phyloP scores from a whole-genome alignment of 164 flowering plant genomes.

The Saururus chinensis region DNA sequence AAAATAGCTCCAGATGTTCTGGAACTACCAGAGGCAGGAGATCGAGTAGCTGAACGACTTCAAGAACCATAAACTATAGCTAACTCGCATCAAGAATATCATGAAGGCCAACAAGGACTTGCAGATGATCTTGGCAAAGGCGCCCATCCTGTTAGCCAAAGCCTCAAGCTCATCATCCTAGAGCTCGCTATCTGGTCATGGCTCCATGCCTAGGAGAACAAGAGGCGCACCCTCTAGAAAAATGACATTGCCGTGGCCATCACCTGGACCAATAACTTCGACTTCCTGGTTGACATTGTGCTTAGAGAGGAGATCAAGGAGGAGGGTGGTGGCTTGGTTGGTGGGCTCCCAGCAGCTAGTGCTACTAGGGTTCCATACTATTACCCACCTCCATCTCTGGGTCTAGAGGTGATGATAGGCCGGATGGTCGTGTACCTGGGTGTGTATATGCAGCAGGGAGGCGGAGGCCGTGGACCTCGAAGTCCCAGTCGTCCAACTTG shows the following conservation, averaged over 20 bases:
- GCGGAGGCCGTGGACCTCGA: too few species aligned
- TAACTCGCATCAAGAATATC: constrained; percentile 93
- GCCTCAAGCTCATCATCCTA: constrained; percentile 89
- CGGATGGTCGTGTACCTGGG: constrained; percentile 16
- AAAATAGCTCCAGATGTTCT: constrained; percentile 83
- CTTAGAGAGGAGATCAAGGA: constrained; percentile 81
- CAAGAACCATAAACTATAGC: constrained; percentile 86
- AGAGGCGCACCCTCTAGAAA: constrained; percentile 88
- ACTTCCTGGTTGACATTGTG: constrained; percentile 81
- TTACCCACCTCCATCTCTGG: constrained; percentile 25
- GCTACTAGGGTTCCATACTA: constrained; percentile 29
- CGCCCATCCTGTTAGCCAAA: constrained; percentile 79
- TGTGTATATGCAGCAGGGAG: constrained; percentile 14
- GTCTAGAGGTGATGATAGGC: constrained; percentile 25
- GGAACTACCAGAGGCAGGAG: constrained; percentile 76
- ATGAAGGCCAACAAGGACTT: constrained; percentile 98
- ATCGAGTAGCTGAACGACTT: constrained; percentile 75
- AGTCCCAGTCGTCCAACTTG: too few species aligned
- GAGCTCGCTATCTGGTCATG: constrained; percentile 87
- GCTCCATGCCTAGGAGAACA: constrained; percentile 98
- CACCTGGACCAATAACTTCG: constrained; percentile 76
- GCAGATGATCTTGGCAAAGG: constrained; percentile 91
- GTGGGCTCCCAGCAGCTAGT: neutral
- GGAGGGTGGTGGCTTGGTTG: constrained; percentile 17
- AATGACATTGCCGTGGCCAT: constrained; percentile 92